Conservation (phyloP, 345 rosid genomes). For the Melaleuca quinquenervia region DNA sequence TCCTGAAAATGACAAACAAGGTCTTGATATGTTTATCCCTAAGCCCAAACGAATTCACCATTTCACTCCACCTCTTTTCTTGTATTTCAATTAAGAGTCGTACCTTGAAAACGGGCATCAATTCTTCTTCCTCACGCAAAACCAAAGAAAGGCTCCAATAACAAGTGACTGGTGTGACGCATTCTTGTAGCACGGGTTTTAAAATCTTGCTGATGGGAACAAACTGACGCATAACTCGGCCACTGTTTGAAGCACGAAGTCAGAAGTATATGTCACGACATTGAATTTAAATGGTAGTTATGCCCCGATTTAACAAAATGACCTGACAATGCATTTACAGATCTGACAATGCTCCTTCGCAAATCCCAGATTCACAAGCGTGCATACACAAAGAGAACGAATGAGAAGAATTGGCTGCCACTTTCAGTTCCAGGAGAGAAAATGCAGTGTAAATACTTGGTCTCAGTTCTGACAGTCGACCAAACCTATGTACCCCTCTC, state of each 20-base stretch:
- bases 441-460: neutral
- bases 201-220: conserved; percentile 61
- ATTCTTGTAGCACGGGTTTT: conserved; percentile 77
- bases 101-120: conserved; percentile 69
- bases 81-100: neutral
- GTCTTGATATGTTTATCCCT: neutral
- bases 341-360: neutral
- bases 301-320: neutral
- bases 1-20: conserved; percentile 24
- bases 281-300: neutral
- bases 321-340: neutral
- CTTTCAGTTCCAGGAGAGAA: neutral
- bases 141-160: conserved; percentile 74
- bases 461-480: neutral
- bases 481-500: neutral
- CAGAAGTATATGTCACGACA: neutral
- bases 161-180: conserved; percentile 72
- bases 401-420: neutral
- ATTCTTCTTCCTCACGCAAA: conserved; percentile 51
- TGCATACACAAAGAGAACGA: neutral
- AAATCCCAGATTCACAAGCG: neutral
- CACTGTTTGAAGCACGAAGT: conserved; percentile 23
- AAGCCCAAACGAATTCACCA: neutral
- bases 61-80: neutral
- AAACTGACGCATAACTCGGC: conserved; percentile 45